phyloP scores from a whole-genome alignment of 805 yeast genomes.

The Dipodascus geniculatus region DNA sequence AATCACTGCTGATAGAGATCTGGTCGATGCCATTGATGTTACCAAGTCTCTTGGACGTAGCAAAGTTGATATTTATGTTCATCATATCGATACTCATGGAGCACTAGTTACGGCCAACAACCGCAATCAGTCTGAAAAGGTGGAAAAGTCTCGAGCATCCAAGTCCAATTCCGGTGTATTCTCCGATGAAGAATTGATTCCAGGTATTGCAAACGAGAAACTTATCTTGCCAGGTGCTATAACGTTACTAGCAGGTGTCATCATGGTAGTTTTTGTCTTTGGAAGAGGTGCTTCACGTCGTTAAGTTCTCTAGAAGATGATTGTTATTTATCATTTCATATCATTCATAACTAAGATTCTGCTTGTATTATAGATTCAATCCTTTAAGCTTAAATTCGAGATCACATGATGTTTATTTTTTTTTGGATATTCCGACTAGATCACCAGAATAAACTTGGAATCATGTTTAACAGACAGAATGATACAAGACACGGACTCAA shows the following conservation, averaged over 20 bases:
- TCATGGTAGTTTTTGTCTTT: conserved; percentile 42
- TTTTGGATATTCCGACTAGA: too few species aligned
- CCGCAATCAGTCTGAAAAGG: not conserved
- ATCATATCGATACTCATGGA: conserved; percentile 39
- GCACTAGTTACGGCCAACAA: conserved; percentile 14
- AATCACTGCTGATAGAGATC: conserved; percentile 61
- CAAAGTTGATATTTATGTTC: conserved; percentile 63
- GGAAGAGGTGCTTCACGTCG: conserved; percentile 26
- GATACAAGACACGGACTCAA: not conserved
- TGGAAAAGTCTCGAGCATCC: not conserved
- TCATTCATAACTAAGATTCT: too few species aligned
- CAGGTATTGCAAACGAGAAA: conserved; percentile 47
- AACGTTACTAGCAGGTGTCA: conserved; percentile 46
- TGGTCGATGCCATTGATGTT: conserved; percentile 58
- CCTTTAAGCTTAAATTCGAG: too few species aligned
- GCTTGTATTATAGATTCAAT: too few species aligned
- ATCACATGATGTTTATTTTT: too few species aligned
- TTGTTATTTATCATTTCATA: too few species aligned
- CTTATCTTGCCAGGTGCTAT: conserved; percentile 53
- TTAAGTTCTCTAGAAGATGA: too few species aligned
- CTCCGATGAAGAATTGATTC: conserved; percentile 25
- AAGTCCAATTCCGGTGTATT: not conserved
- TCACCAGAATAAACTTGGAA: not conserved
- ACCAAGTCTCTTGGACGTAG: conserved; percentile 37
- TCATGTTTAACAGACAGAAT: not conserved